Evolutionary conservation across 1,139 yeast species (phyloP).

Genomic region (Protomyces gravidus): DNA sequence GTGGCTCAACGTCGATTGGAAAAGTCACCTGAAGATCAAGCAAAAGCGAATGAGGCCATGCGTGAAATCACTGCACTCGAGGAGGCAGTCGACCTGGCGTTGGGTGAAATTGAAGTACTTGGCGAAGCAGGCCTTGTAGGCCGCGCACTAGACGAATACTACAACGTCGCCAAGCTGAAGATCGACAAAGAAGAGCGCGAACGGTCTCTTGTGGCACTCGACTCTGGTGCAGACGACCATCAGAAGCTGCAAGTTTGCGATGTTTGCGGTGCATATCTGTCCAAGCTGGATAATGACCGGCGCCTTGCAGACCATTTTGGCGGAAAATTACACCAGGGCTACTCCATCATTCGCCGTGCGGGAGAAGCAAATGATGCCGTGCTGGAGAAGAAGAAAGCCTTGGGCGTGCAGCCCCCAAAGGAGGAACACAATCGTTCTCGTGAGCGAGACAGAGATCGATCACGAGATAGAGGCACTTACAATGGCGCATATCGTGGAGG

Average conservation of each 20-base stretch:
- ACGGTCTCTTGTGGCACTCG: constrained; percentile 35
- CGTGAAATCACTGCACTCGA: constrained; percentile 65
- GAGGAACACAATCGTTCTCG: not conserved
- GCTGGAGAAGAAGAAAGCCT: constrained; percentile 10
- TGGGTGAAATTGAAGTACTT: constrained; percentile 63
- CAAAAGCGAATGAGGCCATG: constrained; percentile 41
- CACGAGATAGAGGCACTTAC: not conserved
- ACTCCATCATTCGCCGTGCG: constrained; percentile 25
- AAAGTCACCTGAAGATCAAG: constrained; percentile 72
- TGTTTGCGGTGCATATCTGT: constrained; percentile 84
- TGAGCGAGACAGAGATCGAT: not conserved
- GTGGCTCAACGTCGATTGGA: constrained; percentile 65
- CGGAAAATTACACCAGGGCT: constrained; percentile 49
- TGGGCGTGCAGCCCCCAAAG: constrained; percentile 5
- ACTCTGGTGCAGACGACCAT: constrained; percentile 43
- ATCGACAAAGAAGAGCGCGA: constrained; percentile 35
- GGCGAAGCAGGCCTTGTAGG: constrained; percentile 51
- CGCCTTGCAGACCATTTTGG: constrained; percentile 86
- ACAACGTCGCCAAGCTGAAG: constrained; percentile 45
- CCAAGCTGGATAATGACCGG: constrained; percentile 81
- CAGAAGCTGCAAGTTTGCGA: constrained; percentile 89
- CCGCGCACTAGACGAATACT: constrained; percentile 50
- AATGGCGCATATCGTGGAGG: not conserved
- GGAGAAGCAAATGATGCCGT: constrained; percentile 18
- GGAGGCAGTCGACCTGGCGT: constrained; percentile 60